Evolutionary conservation across 495 filamentous ascomycete species (phyloP), one percentile per base, ranked within the genome.

Genomic region (Glarea lozoyensis): DNA sequence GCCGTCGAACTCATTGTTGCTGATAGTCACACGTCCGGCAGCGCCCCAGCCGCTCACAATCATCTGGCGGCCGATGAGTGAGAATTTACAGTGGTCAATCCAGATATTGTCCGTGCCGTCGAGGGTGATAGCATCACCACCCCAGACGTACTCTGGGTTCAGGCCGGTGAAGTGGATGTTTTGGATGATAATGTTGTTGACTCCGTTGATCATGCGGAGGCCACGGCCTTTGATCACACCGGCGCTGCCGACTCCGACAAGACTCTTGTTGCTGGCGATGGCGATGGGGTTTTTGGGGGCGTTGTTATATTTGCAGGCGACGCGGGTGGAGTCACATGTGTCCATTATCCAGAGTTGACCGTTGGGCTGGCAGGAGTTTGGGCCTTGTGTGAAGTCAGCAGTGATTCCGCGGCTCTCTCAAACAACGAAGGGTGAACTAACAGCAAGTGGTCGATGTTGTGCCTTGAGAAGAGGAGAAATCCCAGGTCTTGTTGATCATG

Each of bases 361-460:
- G n/a, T n/a, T n/a, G n/a, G n/a, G n/a, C n/a, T n/a, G n/a, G n/a
- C n/a, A n/a, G n/a, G n/a, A 27, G 68, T 68, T 33, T 50, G 59
- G 19, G 45, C 39, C 20, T 48, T 24, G 41, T 56, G 50, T 64
- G 30, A 67, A 67, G 52, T 60, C 50, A 39, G 68, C 53, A 33
- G 52, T 69, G 10, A 37, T 54, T 43, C 68, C 71, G 68, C 69
- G 73, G 50, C 61, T 50, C 42, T 72, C 57, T 54, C 66, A 48
- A 42, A 60, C 69, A 49, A 75, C 75, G 35, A 72, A 72, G 29
- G 41, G 40, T 56, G 69, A 72, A 49, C 65, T 66, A 60, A 42
- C 69, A 73, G 23, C 67, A 69, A 29, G 60, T 65, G 29, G 60
- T 58, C 34, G 55, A 60, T 38, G 56, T 60, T 3, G 60, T 61